These are phyloP conservation scores for Geosiphon pyriformis DNA, from an alignment of 192 early-diverging fungal genomes.

Conservation along the genomic window DNA sequence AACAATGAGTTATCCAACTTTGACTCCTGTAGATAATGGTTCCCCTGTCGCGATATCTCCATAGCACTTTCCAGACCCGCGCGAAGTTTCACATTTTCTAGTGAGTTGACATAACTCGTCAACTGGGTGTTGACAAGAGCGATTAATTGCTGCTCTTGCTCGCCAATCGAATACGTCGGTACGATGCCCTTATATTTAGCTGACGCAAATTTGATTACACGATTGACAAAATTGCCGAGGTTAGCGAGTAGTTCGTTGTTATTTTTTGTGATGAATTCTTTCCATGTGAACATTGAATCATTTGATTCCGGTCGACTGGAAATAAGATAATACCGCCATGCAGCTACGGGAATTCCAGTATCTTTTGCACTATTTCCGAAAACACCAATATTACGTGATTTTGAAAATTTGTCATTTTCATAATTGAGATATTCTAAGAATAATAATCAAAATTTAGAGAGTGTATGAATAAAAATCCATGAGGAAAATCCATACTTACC, in stretches of 20 bases:
- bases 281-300: conserved; percentile 93
- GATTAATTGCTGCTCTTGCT: conserved; percentile 67
- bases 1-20: conserved; percentile 89
- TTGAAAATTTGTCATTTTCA: conserved; percentile 94
- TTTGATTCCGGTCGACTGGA: conserved; percentile 86
- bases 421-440: conserved; percentile 90
- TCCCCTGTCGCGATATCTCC: conserved; percentile 93
- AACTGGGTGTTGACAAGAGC: conserved; percentile 79
- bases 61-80: conserved; percentile 77
- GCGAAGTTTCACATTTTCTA: conserved; percentile 84
- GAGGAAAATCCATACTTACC: conserved; percentile 42
- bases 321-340: conserved; percentile 97
- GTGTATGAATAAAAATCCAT: conserved; percentile 11
- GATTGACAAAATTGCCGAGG: conserved; percentile 96
- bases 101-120: conserved; percentile 64
- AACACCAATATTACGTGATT: conserved; percentile 91
- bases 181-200: conserved; percentile 88
- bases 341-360: conserved; percentile 82
- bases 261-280: conserved; percentile 87
- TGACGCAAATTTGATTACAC: conserved; percentile 87
- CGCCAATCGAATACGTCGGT: conserved; percentile 51
- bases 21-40: conserved; percentile 91
- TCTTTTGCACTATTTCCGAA: conserved; percentile 95
- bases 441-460: conserved; percentile 10
- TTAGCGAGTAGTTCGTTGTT: conserved; percentile 95